Conservation (phyloP, 2,329 filamentous ascomycete genomes). For the Ophiostoma tasmaniense region DNA sequence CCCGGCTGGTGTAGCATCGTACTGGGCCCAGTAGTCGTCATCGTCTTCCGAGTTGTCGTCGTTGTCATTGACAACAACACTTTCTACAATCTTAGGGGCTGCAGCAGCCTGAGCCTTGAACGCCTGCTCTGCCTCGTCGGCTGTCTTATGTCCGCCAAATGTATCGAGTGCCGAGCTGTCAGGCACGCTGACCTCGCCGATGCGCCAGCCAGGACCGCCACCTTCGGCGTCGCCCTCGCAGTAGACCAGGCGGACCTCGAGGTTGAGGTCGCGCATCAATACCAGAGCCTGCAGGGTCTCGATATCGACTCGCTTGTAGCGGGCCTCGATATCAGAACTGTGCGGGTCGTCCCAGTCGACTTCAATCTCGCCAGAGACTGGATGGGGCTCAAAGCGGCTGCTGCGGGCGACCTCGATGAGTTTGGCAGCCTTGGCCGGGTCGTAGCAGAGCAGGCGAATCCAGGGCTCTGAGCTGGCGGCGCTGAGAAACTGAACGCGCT, state of each 20-base stretch:
- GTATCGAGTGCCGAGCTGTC: slow-evolving; percentile 50
- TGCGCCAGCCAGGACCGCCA: slow-evolving; percentile 57
- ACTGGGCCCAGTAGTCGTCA: slow-evolving; percentile 72
- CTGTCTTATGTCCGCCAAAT: slow-evolving; percentile 42
- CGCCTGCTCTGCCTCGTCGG: slow-evolving; percentile 53
- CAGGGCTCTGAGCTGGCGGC: slow-evolving; percentile 55
- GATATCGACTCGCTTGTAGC: slow-evolving; percentile 60
- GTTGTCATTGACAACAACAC: slow-evolving; percentile 10
- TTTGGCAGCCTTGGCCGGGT: slow-evolving; percentile 45
- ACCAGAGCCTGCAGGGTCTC: slow-evolving; percentile 67
- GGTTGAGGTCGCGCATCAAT: slow-evolving; percentile 46
- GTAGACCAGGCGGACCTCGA: slow-evolving; percentile 61
- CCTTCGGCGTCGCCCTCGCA: slow-evolving; percentile 57
- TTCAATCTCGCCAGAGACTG: slow-evolving; percentile 71
- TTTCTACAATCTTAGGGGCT: neutral
- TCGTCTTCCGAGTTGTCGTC: slow-evolving; percentile 57
- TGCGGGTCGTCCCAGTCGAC: slow-evolving; percentile 48
- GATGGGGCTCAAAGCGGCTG: slow-evolving; percentile 67
- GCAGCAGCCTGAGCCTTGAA: slow-evolving; percentile 27
- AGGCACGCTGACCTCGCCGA: slow-evolving; percentile 58
- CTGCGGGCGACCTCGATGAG: slow-evolving; percentile 54
- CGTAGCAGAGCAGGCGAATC: slow-evolving; percentile 66
- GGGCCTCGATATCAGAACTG: slow-evolving; percentile 46
- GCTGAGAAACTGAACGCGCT: slow-evolving; percentile 58
- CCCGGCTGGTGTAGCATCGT: slow-evolving; percentile 54